These are phyloP conservation scores for Cicer cuneatum DNA, from an alignment of 306 rosid species.

Conservation along the genomic window DNA sequence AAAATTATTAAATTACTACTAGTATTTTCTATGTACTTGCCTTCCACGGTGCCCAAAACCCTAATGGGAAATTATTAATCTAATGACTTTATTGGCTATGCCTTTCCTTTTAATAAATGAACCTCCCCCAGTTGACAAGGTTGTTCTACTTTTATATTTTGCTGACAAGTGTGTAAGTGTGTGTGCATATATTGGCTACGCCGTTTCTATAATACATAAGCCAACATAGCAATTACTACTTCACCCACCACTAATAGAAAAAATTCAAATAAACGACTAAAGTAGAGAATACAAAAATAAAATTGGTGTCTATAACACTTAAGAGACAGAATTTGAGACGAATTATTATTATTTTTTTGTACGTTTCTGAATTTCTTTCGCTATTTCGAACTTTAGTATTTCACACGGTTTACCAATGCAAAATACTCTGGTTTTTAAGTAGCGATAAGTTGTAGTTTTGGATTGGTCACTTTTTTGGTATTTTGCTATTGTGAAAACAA, in stretches of 20 bases:
- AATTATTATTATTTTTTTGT: too few relatives aligned
- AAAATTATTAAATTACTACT: too few relatives aligned
- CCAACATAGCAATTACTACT: conserved; percentile 23
- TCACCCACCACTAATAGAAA: conserved; percentile 9
- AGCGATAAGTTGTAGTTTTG: too few relatives aligned
- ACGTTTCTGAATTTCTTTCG: too few relatives aligned
- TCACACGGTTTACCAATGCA: too few relatives aligned
- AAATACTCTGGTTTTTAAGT: too few relatives aligned
- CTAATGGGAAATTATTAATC: neutral
- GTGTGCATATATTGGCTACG: neutral
- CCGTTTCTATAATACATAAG: neutral
- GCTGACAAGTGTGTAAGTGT: neutral
- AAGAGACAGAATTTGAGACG: too few relatives aligned
- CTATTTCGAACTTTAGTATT: too few relatives aligned
- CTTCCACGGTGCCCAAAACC: conserved; percentile 37
- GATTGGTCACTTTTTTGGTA: too few relatives aligned
- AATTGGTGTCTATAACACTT: too few relatives aligned
- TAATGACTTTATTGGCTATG: conserved; percentile 1
- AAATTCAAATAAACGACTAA: neutral
- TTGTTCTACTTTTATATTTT: conserved; percentile 34
- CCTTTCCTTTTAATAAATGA: neutral
- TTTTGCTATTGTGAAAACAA: too few relatives aligned
- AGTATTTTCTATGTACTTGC: conserved; percentile 12
- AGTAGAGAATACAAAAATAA: too few relatives aligned
- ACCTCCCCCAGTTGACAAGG: conserved; percentile 42